Conservation (phyloP, 805 yeast species). For the Ogataea polymorpha region DNA sequence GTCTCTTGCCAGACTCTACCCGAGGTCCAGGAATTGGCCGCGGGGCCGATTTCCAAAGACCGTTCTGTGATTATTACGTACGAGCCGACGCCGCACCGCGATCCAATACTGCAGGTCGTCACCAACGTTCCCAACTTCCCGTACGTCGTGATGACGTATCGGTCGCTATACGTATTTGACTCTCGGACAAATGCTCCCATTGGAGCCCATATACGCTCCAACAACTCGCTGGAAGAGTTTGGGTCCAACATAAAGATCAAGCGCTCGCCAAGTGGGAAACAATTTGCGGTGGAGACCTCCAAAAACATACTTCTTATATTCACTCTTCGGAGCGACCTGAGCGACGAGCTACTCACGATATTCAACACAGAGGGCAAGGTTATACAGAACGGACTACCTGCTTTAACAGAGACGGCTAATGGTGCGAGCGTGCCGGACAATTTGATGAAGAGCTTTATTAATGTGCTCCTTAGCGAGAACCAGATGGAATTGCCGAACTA, state of each 20-base stretch:
- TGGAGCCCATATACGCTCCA: conserved; percentile 44
- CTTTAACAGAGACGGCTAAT: conserved; percentile 11
- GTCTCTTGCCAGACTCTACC: conserved; percentile 26
- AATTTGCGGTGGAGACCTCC: conserved; percentile 41
- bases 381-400: conserved; percentile 35
- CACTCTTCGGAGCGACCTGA: conserved; percentile 33
- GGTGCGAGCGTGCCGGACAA: conserved; percentile 12
- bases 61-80: conserved; percentile 11
- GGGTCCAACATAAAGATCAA: conserved; percentile 43
- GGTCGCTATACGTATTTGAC: conserved; percentile 39
- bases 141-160: conserved; percentile 34
- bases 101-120: conserved; percentile 32
- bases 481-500: conserved; percentile 29
- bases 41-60: conserved; percentile 11
- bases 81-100: conserved; percentile 28
- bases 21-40: conserved; percentile 20
- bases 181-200: conserved; percentile 44
- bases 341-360: conserved; percentile 31
- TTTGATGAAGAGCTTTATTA: conserved; percentile 27
- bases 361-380: conserved; percentile 29
- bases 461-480: conserved; percentile 23
- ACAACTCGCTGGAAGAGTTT: conserved; percentile 41
- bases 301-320: conserved; percentile 41
- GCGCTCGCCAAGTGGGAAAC: conserved; percentile 36
- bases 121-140: conserved; percentile 25